Evolutionary conservation across 768 basidiomycete genomes (phyloP), one percentile per base, ranked within the genome.

Genomic region (Boletus patriciae): DNA sequence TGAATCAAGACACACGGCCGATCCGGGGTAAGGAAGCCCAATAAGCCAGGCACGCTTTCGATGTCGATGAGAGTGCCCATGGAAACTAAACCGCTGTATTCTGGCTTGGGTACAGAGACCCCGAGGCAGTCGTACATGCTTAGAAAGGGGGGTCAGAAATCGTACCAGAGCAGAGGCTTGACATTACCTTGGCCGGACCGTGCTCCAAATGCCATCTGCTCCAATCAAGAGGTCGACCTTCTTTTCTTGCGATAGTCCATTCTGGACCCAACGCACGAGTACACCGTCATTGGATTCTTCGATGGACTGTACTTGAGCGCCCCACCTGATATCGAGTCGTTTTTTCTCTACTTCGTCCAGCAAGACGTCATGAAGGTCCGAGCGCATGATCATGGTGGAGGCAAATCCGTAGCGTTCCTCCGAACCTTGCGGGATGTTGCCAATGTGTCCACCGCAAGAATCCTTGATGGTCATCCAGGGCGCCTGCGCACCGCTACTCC

Each of bases 131-230:
- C 46, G 46, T 62, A 63, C 71, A 71, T 61, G 36, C 70, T 71
- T 56, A 10, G 36, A 42, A 36, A 13, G 25, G 27, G 18, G 13
- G 8, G 29, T 69, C 29, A 63, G 53, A 16, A 34, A 47, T 23
- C 27, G 34, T 16, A 9, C 16, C 6, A 11, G 34, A 42, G 25
- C 29, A 46, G 9, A 13, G 34, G 16, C 6, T 25, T 8, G 27
- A 27, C 19, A 15, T 54, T 54, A 67, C 70, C 58, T 69, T 27
- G 63, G 45, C 38, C 67, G 63, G 18, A 66, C 69, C 10, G 46
- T 58, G 29, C 70, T 69, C 71, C 70, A 73, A 18, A 72, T 69
- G 5, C 69, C 67, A 27, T 72, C 70, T 34, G 70, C 70, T 37
- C 70, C 70, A 19, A 70, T 57, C 41, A 71, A 49, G 16, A 71